Conservation (phyloP, 1,284 basidiomycete genomes). For the Austroboletus rostrupii region DNA sequence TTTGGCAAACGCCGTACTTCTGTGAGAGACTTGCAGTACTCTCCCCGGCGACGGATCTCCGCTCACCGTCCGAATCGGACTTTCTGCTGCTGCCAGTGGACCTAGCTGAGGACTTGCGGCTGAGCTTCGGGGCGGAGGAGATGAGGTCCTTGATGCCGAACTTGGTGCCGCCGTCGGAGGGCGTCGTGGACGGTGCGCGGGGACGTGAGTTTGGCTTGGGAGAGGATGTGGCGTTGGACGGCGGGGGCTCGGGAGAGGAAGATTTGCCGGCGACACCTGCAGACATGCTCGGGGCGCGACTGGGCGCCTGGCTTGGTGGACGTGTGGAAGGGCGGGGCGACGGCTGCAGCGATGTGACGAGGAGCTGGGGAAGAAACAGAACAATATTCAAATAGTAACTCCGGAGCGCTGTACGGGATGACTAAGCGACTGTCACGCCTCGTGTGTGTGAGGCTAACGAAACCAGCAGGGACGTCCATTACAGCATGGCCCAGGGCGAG, state of each 20-base stretch:
- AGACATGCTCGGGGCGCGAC: constrained; percentile 52
- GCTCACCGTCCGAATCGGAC: constrained; percentile 66
- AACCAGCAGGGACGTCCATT: not conserved
- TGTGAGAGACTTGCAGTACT: constrained; percentile 67
- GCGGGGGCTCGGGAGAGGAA: constrained; percentile 10
- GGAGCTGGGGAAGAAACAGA: constrained; percentile 7
- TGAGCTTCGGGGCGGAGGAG: constrained; percentile 60
- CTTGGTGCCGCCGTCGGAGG: constrained; percentile 64
- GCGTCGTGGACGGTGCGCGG: constrained; percentile 44
- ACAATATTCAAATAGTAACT: constrained; percentile 2
- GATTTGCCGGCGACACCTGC: constrained; percentile 45
- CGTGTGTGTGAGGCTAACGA: not conserved
- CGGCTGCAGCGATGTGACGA: constrained; percentile 4
- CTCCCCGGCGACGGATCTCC: constrained; percentile 58
- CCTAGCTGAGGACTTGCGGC: constrained; percentile 66
- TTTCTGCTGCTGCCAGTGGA: constrained; percentile 61
- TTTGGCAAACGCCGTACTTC: constrained; percentile 97
- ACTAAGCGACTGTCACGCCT: constrained; percentile 16
- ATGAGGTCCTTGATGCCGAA: constrained; percentile 84
- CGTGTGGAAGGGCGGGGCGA: constrained; percentile 58
- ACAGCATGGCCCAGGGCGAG: too few species aligned
- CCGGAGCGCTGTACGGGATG: constrained; percentile 14
- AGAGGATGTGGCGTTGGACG: constrained; percentile 27
- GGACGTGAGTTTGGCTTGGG: constrained; percentile 28
- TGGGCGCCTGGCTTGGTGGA: constrained; percentile 54